Percentiles rank a stretch among this genome's conserved stretches.
phyloP scores from a whole-genome alignment of 768 basidiomycete genomes.

The Trametes coccinea region DNA sequence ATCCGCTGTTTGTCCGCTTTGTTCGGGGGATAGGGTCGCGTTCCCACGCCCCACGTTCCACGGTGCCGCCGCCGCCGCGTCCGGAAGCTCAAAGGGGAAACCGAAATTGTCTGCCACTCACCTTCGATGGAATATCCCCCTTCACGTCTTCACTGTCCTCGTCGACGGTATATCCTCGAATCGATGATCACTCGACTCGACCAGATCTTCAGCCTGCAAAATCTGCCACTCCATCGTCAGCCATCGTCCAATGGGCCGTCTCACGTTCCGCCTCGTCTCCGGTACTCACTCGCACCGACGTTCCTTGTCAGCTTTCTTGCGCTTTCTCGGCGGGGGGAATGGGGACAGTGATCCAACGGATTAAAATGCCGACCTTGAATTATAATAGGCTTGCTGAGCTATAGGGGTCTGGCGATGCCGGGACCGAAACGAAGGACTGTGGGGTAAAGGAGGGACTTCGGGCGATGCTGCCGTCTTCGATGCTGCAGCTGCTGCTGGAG shows the following conservation, averaged over 20 bases:
- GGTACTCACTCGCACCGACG: conserved; percentile 17
- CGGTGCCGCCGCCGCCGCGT: conserved; percentile 22
- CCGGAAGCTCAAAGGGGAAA: not conserved
- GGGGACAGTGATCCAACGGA: conserved; percentile 16
- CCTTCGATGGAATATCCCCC: conserved; percentile 14
- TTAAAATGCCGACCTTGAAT: conserved; percentile 28
- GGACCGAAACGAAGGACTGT: conserved; percentile 28
- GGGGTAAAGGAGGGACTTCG: conserved; percentile 25
- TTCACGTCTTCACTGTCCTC: conserved; percentile 16
- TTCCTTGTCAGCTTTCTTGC: conserved; percentile 23
- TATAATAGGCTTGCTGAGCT: conserved; percentile 17
- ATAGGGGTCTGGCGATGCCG: conserved; percentile 23
- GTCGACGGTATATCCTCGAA: conserved; percentile 19
- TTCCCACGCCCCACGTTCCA: conserved; percentile 31
- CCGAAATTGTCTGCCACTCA: conserved; percentile 25
- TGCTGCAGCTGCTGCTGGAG: conserved; percentile 12
- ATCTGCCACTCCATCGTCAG: conserved; percentile 19
- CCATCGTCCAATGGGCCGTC: conserved; percentile 13
- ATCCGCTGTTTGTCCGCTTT: conserved; percentile 7
- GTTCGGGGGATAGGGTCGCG: conserved; percentile 6
- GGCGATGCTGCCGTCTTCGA: conserved; percentile 25
- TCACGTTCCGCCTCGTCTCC: conserved; percentile 6
- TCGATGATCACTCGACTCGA: conserved; percentile 16
- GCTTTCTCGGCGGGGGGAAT: not conserved
- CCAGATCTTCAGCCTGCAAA: conserved; percentile 17